Evolutionary conservation across 108 stramenopile genomes (phyloP).

Genomic region (Cyclotella sp.): DNA sequence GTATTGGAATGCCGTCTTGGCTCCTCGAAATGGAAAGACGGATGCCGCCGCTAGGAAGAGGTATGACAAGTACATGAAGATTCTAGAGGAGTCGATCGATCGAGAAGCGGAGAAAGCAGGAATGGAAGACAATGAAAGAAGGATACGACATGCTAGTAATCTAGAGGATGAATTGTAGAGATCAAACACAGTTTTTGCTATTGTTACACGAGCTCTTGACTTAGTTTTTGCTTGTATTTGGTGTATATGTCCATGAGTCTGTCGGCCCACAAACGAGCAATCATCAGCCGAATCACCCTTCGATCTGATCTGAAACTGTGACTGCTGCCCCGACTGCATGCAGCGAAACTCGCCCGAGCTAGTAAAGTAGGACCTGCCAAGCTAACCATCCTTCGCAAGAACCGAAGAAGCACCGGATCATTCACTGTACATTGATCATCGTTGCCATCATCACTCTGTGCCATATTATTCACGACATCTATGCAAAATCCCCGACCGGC

Average conservation of each 20-base stretch:
- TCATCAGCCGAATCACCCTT: conserved; percentile 79
- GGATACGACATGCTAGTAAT: not conserved
- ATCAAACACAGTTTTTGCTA: not conserved
- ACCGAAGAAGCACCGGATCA: conserved; percentile 44
- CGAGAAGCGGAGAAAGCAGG: conserved; percentile 4
- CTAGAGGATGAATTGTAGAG: too few species aligned
- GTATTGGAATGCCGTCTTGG: conserved; percentile 69
- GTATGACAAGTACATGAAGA: conserved; percentile 47
- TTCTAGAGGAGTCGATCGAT: conserved; percentile 47
- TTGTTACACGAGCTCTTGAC: not conserved
- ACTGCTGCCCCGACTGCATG: conserved; percentile 17
- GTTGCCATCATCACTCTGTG: conserved; percentile 9
- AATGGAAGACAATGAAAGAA: not conserved
- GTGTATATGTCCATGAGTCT: conserved; percentile 58
- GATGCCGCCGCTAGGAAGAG: conserved; percentile 33
- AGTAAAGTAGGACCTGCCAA: conserved; percentile 82
- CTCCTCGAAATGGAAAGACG: not conserved
- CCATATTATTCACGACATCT: conserved; percentile 19
- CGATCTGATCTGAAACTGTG: conserved; percentile 85
- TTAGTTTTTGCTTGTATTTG: not conserved
- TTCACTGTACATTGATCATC: conserved; percentile 38
- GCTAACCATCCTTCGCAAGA: conserved; percentile 55
- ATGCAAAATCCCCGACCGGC: conserved; percentile 74
- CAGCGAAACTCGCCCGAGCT: conserved; percentile 56
- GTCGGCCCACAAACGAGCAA: conserved; percentile 88